phyloP scores from a whole-genome alignment of 371 early-diverging fungal genomes.

The Conidiobolus incongruus region DNA sequence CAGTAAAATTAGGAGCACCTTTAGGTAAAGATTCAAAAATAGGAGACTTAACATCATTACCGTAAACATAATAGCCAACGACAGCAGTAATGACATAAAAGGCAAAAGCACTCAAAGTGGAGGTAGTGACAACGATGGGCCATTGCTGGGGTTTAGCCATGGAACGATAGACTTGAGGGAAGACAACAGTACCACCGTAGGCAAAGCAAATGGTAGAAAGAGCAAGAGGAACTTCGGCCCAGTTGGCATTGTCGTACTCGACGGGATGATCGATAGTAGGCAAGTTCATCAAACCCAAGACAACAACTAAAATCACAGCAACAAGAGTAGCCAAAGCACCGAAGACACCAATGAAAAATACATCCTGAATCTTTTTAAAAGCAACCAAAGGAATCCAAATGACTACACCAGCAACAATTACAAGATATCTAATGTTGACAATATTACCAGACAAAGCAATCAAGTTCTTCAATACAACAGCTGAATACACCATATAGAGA shows the following conservation, averaged over 20 bases:
- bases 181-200: slow-evolving; percentile 62
- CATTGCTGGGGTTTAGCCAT: slow-evolving; percentile 57
- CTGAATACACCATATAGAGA: slow-evolving; percentile 55
- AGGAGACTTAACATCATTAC: slow-evolving; percentile 34
- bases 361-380: slow-evolving; percentile 48
- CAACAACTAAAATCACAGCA: slow-evolving; percentile 16
- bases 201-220: slow-evolving; percentile 45
- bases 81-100: slow-evolving; percentile 55
- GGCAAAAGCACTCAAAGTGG: slow-evolving; percentile 38
- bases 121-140: slow-evolving; percentile 36
- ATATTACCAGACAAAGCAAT: slow-evolving; percentile 5
- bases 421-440: slow-evolving; percentile 12
- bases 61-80: slow-evolving; percentile 66
- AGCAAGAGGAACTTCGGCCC: slow-evolving; percentile 14
- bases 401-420: slow-evolving; percentile 28
- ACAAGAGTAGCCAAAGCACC: slow-evolving; percentile 25
- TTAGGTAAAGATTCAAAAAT: slow-evolving; percentile 45
- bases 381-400: slow-evolving; percentile 46
- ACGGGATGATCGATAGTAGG: slow-evolving; percentile 13
- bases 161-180: slow-evolving; percentile 64
- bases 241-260: slow-evolving; percentile 11
- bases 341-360: slow-evolving; percentile 28
- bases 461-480: slow-evolving; percentile 14
- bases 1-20: slow-evolving; percentile 29
- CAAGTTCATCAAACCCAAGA: slow-evolving; percentile 1